A percentile compares a stretch with the other conserved stretches of the same genome.
Conservation (phyloP, 2,329 filamentous ascomycete species). For the Aspergillus sp. region DNA sequence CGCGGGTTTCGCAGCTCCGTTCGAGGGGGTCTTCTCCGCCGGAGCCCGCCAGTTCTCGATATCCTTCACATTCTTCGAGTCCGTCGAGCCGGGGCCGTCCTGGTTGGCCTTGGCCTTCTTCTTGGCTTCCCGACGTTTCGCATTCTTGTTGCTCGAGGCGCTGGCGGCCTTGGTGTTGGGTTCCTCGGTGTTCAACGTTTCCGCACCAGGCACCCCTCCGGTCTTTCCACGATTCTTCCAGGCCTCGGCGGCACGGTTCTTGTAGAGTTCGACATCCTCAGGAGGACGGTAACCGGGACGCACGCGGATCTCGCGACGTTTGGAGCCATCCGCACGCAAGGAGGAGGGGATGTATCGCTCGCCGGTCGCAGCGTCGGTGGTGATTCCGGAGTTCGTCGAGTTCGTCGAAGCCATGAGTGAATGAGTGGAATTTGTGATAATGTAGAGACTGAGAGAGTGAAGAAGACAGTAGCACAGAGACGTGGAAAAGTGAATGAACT, state of each 20-base stretch:
- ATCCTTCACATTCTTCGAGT: constrained; percentile 26
- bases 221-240: constrained; percentile 73
- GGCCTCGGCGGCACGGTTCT: constrained; percentile 82
- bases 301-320: constrained; percentile 92
- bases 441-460: not conserved
- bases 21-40: constrained; percentile 14
- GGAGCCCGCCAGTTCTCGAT: constrained; percentile 34
- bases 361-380: constrained; percentile 72
- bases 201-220: constrained; percentile 70
- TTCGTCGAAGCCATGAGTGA: constrained; percentile 46
- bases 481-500: not conserved
- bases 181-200: constrained; percentile 53
- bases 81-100: constrained; percentile 42
- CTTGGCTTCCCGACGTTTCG: constrained; percentile 70
- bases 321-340: constrained; percentile 79
- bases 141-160: constrained; percentile 74
- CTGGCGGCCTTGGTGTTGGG: constrained; percentile 45
- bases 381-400: constrained; percentile 64
- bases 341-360: constrained; percentile 89
- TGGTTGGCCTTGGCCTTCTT: constrained; percentile 62
- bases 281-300: constrained; percentile 90
- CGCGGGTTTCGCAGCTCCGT: constrained; percentile 16
- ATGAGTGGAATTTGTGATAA: not conserved
- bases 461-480: no score
- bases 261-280: constrained; percentile 95